phyloP scores from a whole-genome alignment of 2,329 filamentous ascomycete genomes.

The Talaromyces sp. region DNA sequence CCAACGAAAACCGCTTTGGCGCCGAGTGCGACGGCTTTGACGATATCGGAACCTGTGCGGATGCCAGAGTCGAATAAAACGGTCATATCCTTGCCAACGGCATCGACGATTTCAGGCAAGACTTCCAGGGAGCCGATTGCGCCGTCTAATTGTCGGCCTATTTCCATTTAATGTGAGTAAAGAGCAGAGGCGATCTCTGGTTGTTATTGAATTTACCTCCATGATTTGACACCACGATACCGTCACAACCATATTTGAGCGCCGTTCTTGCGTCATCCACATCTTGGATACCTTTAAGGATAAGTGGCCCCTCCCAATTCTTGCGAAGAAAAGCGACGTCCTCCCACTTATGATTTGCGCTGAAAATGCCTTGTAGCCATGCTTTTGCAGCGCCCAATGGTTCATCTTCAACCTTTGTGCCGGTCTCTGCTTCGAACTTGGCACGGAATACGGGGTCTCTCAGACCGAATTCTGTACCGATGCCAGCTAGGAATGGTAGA shows the following conservation, averaged over 20 bases:
- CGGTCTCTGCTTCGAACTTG: constrained; percentile 53
- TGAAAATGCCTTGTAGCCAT: constrained; percentile 54
- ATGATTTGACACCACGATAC: constrained; percentile 41
- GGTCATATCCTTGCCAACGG: constrained; percentile 16
- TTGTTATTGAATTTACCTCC: constrained; percentile 37
- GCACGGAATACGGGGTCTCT: constrained; percentile 63
- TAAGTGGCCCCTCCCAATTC: constrained; percentile 55
- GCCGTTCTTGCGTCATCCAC: constrained; percentile 16
- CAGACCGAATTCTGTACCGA: constrained; percentile 62
- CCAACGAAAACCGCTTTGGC: constrained; percentile 17
- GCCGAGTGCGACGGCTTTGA: constrained; percentile 19
- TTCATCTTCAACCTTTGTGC: constrained; percentile 48
- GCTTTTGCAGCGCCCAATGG: constrained; percentile 49
- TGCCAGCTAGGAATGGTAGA: constrained; percentile 55
- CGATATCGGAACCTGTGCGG: constrained; percentile 16
- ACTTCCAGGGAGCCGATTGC: constrained; percentile 47
- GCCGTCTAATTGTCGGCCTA: constrained; percentile 45
- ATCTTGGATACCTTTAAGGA: constrained; percentile 17
- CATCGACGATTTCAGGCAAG: constrained; percentile 54
- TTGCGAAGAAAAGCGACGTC: constrained; percentile 57
- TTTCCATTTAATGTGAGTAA: not conserved
- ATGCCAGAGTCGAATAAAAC: constrained; percentile 18
- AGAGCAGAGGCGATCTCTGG: not conserved
- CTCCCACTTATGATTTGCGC: constrained; percentile 56
- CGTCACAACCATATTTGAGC: constrained; percentile 26